Evolutionary conservation across 805 yeast genomes (phyloP), one percentile per base, ranked within the genome.

Genomic region (Saccharomyces mikatae): DNA sequence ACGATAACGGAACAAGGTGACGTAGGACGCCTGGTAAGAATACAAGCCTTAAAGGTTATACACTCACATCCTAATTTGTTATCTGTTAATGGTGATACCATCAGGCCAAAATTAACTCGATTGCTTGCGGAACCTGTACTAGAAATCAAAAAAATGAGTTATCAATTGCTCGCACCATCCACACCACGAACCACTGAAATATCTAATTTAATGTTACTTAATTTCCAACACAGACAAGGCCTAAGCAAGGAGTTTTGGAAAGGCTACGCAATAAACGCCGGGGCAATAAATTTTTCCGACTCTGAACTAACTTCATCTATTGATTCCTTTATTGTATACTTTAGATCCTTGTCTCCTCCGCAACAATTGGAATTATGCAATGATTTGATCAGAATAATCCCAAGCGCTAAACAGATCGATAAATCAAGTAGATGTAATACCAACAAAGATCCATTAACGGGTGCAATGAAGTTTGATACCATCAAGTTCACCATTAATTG

Each of bases 1-100:
- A 81, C 96, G 0, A 71, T 79, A 1, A 87, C 92, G 0, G 80
- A 81, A 28, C 86, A 88, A 63, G 98, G 98, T 9, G 98, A 91
- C 71, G 91, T 90, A n/a, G 98, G 98, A 1, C 80, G 88, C 49
- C 78, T 82, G 61, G 79, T 89, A 1, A 72, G 98, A 49, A 58
- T 65, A 1, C 76, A 84, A 0, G 73, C 84, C 1, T 65, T 86
- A 2, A 41, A 60, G 5, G 61, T 82, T 2, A 66, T 84, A 0
- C 51, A 57, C 0, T 46, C 59, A 0, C 74, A 77, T 57, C 41
- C 61, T 21, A 46, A 47, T 6, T n/a, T 14, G 2, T 51, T 27
- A 14, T 48, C 22, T 48, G 32, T 11, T 6, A 6, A 36, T 17
- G 22, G 13, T 10, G 44, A 47, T 3, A 52, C 54, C 1, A 58